phyloP scores from a whole-genome alignment of 2,329 filamentous ascomycete genomes.

The Talaromyces atroroseus region DNA sequence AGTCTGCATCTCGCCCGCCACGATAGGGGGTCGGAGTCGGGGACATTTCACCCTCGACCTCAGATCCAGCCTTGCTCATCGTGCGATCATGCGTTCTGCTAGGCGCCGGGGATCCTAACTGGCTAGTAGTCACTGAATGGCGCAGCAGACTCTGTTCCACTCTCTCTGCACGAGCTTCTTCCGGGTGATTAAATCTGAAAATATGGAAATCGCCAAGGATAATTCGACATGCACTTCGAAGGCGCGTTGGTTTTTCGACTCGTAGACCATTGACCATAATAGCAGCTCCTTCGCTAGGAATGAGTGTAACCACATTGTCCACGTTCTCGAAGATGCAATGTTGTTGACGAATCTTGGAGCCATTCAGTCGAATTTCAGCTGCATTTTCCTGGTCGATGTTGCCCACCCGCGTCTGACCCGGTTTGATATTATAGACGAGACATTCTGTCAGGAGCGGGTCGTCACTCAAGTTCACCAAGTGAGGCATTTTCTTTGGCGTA shows the following conservation, averaged over 20 bases:
- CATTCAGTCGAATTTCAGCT: conserved; percentile 88
- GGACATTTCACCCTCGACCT: conserved; percentile 65
- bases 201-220: conserved; percentile 98
- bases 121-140: conserved; percentile 65
- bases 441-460: conserved; percentile 92
- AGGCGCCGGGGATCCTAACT: conserved; percentile 61
- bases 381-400: conserved; percentile 80
- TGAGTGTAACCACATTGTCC: conserved; percentile 86
- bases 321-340: conserved; percentile 93
- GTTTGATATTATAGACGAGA: conserved; percentile 95
- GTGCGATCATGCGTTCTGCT: conserved; percentile 67
- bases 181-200: conserved; percentile 95
- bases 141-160: conserved; percentile 82
- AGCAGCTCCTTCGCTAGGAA: conserved; percentile 84
- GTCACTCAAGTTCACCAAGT: conserved; percentile 95
- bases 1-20: conserved; percentile 75
- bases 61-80: conserved; percentile 72
- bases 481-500: conserved; percentile 98
- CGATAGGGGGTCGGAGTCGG: conserved; percentile 67
- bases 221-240: conserved; percentile 88
- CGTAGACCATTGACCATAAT: conserved; percentile 97
- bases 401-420: conserved; percentile 86
- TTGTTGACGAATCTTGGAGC: conserved; percentile 83
- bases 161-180: conserved; percentile 88
- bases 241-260: conserved; percentile 74